Evolutionary conservation across 2,329 filamentous ascomycete species (phyloP), one percentile per base, ranked within the genome.

Genomic region (Colletotrichum chlorophyti): DNA sequence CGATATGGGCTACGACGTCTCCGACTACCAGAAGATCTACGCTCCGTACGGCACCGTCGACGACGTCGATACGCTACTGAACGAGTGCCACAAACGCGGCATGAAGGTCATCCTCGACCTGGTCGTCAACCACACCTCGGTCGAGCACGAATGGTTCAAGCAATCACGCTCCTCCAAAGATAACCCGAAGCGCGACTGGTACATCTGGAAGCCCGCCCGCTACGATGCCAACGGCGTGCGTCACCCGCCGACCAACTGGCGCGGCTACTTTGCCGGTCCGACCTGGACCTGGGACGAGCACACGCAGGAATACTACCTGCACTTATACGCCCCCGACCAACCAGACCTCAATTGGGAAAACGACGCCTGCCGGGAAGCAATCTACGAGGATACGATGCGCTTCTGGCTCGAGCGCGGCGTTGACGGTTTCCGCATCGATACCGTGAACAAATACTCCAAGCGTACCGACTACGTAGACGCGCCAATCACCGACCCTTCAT

Each of bases 341-440:
- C 90, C 90, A 0, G 90, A 93, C 64, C 76, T 93, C 15, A 93
- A 93, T 68, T 93, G 90, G 89, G 87, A 91, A 53, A 87, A 88
- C 45, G 78, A 80, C 0, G 81, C 83, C 2, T 86, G 89, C 7
- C 83, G 88, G 6, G 76, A 85, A 48, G 90, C 86, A 0, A 87
- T 91, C 1, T 88, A 91, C 65, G 78, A 86, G 6, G 68, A 75
- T 6, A 84, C 88, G 5, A 88, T 91, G 81, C 77, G 79, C 0
- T 93, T 91, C 69, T 93, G 90, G 90, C 79, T 93, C 0, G 79
- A 91, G 52, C 83, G 84, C 6, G 88, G 87, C 0, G 83, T 86
- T 0, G 82, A 85, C 46, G 85, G 85, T 0, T 90, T 89, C 70
- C 79, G 87, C 5, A 86, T 89, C 72, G 87, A 90, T 61, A 86